Conservation (phyloP, 164 flowering plant species). For the Saururus chinensis region DNA sequence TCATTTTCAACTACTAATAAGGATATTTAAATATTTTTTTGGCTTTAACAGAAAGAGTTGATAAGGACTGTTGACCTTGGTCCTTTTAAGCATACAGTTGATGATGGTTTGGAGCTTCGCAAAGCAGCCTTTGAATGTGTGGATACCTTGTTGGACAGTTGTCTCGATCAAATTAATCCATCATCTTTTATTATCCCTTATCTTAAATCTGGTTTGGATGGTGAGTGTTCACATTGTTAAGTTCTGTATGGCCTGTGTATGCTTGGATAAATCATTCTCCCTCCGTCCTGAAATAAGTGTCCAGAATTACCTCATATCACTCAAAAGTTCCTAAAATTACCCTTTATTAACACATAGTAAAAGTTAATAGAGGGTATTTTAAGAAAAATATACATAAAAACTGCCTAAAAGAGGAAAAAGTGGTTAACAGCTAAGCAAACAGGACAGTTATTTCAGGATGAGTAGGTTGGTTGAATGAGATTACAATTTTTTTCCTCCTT, state of each 20-base stretch:
- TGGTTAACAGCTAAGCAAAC: no score
- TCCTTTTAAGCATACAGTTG: constrained; percentile 96
- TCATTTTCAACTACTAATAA: neutral
- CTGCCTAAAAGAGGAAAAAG: no score
- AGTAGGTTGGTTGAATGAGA: neutral
- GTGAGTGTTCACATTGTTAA: constrained; percentile 28
- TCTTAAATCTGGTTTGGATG: constrained; percentile 93
- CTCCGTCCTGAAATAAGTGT: no score
- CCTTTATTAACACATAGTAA: no score
- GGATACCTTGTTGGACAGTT: constrained; percentile 84
- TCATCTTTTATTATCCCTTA: constrained; percentile 94
- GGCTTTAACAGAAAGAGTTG: constrained; percentile 63
- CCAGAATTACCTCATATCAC: no score
- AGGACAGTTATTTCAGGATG: no score
- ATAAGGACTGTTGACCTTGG: constrained; percentile 98
- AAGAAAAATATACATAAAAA: no score
- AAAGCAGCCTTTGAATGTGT: constrained; percentile 99
- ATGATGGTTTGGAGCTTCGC: constrained; percentile 97
- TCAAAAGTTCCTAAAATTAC: no score
- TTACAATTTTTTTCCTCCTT: neutral
- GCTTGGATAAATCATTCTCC: no score
- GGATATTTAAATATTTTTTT: neutral
- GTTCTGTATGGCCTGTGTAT: no score
- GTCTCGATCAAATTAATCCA: constrained; percentile 98
- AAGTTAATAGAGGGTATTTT: no score